Evolutionary conservation across 2,329 filamentous ascomycete species (phyloP).

Genomic region (Myriosclerotinia curreyana): DNA sequence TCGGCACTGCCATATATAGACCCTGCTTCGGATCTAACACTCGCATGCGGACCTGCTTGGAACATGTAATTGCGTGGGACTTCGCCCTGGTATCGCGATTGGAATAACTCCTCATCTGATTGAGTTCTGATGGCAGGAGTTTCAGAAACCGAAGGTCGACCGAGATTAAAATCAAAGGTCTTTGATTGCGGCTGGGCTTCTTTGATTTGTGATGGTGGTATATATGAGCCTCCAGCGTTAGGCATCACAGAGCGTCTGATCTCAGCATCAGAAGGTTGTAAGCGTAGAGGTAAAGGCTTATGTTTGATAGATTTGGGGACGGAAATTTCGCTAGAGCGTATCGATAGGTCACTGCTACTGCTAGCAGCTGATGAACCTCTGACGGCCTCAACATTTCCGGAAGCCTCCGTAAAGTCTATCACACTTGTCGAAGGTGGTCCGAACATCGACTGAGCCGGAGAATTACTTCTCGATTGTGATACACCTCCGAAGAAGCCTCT

Average conservation of each 20-base stretch:
- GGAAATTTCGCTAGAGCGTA: constrained; percentile 1
- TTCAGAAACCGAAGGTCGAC: not conserved
- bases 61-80: constrained; percentile 13
- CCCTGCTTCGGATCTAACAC: constrained; percentile 7
- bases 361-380: not conserved
- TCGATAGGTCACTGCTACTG: not conserved
- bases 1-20: constrained; percentile 8
- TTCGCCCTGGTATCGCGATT: constrained; percentile 3
- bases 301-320: constrained; percentile 16
- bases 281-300: constrained; percentile 10
- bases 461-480: constrained; percentile 24
- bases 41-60: constrained; percentile 1
- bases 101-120: constrained; percentile 12
- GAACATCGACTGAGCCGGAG: constrained; percentile 20
- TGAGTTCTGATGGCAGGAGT: not conserved
- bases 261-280: constrained; percentile 12
- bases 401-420: not conserved
- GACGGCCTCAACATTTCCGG: not conserved
- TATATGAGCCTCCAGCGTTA: constrained; percentile 1
- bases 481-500: constrained; percentile 27
- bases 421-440: constrained; percentile 10
- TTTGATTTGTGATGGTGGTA: constrained; percentile 10
- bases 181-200: not conserved
- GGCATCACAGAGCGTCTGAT: constrained; percentile 2
- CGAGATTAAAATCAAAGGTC: not conserved